Evolutionary conservation across 495 filamentous ascomycete species (phyloP).

Genomic region (Aspergillus steynii): DNA sequence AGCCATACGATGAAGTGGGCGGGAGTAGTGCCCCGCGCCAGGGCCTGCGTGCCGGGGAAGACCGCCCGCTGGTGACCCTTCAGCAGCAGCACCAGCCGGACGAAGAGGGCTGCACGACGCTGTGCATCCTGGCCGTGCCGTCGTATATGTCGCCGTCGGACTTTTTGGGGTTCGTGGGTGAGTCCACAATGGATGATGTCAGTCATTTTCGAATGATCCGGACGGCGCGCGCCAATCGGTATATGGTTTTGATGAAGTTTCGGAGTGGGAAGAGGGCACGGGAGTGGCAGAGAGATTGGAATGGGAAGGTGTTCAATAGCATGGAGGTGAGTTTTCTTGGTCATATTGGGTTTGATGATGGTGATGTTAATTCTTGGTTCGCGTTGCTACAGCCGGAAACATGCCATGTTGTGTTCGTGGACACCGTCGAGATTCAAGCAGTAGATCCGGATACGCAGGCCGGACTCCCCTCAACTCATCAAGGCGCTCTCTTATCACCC

Average conservation of each 20-base stretch:
- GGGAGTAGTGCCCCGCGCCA: slow-evolving; percentile 19
- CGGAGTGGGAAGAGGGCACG: slow-evolving; percentile 69
- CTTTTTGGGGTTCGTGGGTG: slow-evolving; percentile 89
- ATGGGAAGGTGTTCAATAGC: slow-evolving; percentile 91
- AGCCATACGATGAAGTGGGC: slow-evolving; percentile 30
- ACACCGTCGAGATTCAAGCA: slow-evolving; percentile 71
- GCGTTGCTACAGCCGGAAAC: slow-evolving; percentile 71
- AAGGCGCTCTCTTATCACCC: slow-evolving; percentile 30
- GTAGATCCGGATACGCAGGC: slow-evolving; percentile 28
- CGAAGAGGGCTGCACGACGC: slow-evolving; percentile 76
- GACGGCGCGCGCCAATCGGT: slow-evolving; percentile 84
- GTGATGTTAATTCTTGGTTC: slow-evolving; percentile 10
- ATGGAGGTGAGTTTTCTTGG: slow-evolving; percentile 70
- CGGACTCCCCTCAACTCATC: slow-evolving; percentile 28
- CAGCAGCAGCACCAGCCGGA: slow-evolving; percentile 7
- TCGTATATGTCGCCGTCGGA: slow-evolving; percentile 89
- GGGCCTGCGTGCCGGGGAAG: slow-evolving; percentile 11
- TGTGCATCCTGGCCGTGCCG: slow-evolving; percentile 93
- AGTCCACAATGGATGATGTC: slow-evolving; percentile 82
- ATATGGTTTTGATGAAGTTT: slow-evolving; percentile 98
- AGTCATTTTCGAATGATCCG: slow-evolving; percentile 95
- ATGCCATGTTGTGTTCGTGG: slow-evolving; percentile 94
- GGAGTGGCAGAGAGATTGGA: slow-evolving; percentile 82
- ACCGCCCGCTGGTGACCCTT: slow-evolving; percentile 16
- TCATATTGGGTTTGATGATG: slow-evolving; percentile 6